phyloP scores from a whole-genome alignment of 257 asterid genomes.

The Solanum chiquidenum region DNA sequence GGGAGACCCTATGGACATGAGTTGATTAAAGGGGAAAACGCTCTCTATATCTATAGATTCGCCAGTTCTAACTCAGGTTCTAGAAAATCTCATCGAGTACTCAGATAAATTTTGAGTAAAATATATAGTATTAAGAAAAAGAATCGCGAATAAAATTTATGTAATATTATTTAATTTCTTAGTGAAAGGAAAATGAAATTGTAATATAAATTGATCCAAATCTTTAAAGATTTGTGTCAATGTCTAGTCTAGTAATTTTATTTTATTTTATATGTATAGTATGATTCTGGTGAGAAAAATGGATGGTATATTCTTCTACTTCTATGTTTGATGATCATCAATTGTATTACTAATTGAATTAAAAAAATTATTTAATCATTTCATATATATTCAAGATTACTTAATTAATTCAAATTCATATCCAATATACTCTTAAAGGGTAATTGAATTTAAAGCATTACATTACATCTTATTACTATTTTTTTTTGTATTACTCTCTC shows the following conservation, averaged over 20 bases:
- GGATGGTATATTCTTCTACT: background rate
- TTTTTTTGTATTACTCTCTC: background rate
- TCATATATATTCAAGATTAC: background rate
- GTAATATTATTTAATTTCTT: background rate
- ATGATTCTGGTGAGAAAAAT: background rate
- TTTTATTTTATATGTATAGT: background rate
- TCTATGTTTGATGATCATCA: background rate
- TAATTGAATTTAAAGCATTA: background rate
- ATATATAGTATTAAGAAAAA: background rate
- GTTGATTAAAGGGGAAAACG: background rate
- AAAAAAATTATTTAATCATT: background rate
- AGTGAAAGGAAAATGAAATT: background rate
- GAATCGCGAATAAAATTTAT: background rate
- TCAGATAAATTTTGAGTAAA: background rate
- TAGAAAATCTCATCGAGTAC: background rate
- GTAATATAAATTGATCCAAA: background rate
- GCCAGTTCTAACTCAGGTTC: background rate
- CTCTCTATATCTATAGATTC: background rate
- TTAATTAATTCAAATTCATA: background rate
- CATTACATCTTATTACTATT: background rate
- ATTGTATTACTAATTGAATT: background rate
- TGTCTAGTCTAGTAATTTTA: background rate
- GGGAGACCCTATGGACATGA: slow-evolving; percentile 44
- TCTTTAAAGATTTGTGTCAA: background rate
- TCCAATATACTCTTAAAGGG: background rate